Percentiles rank a stretch among this genome's conserved stretches.
These are phyloP conservation scores for Monilinia laxa DNA, from an alignment of 2,329 filamentous ascomycete genomes.

Conservation along the genomic window DNA sequence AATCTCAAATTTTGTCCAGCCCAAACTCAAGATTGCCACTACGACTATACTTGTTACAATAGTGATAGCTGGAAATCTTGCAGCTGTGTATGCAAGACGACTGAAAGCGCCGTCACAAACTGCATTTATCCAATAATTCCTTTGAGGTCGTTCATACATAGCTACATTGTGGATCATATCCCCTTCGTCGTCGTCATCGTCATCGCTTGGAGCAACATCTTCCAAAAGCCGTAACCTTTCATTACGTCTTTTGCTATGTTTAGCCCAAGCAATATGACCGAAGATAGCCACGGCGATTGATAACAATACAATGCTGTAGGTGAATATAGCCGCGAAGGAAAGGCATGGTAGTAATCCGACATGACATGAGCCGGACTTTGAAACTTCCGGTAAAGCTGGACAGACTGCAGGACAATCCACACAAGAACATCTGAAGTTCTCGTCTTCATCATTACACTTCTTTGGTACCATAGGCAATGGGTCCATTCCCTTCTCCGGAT, in stretches of 20 bases:
- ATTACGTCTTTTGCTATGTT: slow-evolving; percentile 70
- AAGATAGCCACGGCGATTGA: slow-evolving; percentile 64
- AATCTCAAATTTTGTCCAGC: slow-evolving; percentile 85
- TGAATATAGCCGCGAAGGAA: slow-evolving; percentile 86
- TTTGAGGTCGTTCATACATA: slow-evolving; percentile 75
- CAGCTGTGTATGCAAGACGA: slow-evolving; percentile 74
- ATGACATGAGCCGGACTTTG: slow-evolving; percentile 67
- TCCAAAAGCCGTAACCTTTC: slow-evolving; percentile 86
- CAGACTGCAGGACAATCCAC: slow-evolving; percentile 89
- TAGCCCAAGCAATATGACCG: slow-evolving; percentile 73
- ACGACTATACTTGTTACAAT: slow-evolving; percentile 74
- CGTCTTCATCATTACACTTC: slow-evolving; percentile 86
- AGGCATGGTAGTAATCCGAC: slow-evolving; percentile 89
- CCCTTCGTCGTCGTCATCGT: slow-evolving; percentile 94
- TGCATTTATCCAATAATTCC: slow-evolving; percentile 80
- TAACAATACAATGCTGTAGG: slow-evolving; percentile 75
- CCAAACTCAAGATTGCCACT: slow-evolving; percentile 76
- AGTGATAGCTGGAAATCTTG: slow-evolving; percentile 80
- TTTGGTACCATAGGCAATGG: slow-evolving; percentile 71
- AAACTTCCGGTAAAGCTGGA: slow-evolving; percentile 75
- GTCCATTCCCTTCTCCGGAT: slow-evolving; percentile 67
- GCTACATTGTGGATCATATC: slow-evolving; percentile 75
- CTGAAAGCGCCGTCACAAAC: slow-evolving; percentile 79
- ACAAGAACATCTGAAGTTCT: slow-evolving; percentile 84
- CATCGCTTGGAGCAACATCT: slow-evolving; percentile 79